Percentiles rank a stretch among this genome's conserved stretches.
These are phyloP conservation scores for Gorgonomyces haynaldii DNA, from an alignment of 192 early-diverging fungal genomes.

Conservation along the genomic window DNA sequence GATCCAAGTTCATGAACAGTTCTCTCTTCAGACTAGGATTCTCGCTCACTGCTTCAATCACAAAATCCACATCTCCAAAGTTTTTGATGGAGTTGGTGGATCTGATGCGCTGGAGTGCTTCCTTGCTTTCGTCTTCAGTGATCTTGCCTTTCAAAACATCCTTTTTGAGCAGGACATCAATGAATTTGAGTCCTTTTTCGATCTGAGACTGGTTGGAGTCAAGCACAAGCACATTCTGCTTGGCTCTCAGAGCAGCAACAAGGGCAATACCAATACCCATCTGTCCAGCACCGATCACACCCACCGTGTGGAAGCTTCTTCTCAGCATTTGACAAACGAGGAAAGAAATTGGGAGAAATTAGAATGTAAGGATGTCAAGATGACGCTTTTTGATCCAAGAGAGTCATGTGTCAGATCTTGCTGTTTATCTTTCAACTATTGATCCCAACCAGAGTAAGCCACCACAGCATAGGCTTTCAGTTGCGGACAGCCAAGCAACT, in stretches of 20 bases:
- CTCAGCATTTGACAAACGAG: too few species aligned
- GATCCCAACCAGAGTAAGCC: too few species aligned
- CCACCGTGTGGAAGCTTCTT: slow-evolving; percentile 25
- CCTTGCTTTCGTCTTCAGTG: slow-evolving; percentile 59
- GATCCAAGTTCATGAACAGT: slow-evolving; percentile 67
- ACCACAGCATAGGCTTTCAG: too few species aligned
- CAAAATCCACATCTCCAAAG: slow-evolving; percentile 65
- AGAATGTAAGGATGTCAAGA: too few species aligned
- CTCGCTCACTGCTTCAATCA: slow-evolving; percentile 56
- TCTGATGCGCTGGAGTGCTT: slow-evolving; percentile 49
- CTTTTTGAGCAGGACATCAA: slow-evolving; percentile 78
- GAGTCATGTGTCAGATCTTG: too few species aligned
- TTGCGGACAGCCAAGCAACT: too few species aligned
- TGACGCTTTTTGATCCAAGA: too few species aligned
- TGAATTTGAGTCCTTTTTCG: slow-evolving; percentile 68
- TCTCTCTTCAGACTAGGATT: slow-evolving; percentile 51
- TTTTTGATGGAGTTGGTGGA: slow-evolving; percentile 46
- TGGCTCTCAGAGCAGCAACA: slow-evolving; percentile 73
- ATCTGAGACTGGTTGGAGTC: slow-evolving; percentile 70
- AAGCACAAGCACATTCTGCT: slow-evolving; percentile 57
- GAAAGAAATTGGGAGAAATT: too few species aligned
- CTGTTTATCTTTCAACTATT: too few species aligned
- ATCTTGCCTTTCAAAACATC: slow-evolving; percentile 80
- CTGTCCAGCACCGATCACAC: slow-evolving; percentile 91
- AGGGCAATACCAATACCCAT: slow-evolving; percentile 78